phyloP scores from a whole-genome alignment of 2,329 filamentous ascomycete genomes.

The Dryadomyces quercivorus region DNA sequence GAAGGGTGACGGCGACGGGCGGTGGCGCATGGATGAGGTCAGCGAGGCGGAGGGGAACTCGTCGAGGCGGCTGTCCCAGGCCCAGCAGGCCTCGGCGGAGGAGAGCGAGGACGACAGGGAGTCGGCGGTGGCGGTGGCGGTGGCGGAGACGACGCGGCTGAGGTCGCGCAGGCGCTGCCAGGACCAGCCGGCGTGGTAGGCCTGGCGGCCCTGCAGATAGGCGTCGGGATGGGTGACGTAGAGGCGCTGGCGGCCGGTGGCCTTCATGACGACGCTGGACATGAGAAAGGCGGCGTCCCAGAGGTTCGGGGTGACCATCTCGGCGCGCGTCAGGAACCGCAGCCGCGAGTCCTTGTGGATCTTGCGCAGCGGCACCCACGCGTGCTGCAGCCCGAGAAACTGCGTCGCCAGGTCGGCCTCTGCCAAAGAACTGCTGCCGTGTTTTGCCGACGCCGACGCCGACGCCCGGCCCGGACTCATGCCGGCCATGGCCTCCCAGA shows the following conservation, averaged over 20 bases:
- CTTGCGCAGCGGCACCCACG: conserved; percentile 67
- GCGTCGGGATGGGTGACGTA: conserved; percentile 67
- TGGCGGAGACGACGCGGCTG: conserved; percentile 20
- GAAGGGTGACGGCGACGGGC: conserved; percentile 3
- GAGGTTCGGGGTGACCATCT: conserved; percentile 59
- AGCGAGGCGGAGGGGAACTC: conserved; percentile 27
- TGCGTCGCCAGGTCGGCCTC: conserved; percentile 20
- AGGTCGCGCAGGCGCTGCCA: conserved; percentile 56
- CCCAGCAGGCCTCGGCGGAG: conserved; percentile 48
- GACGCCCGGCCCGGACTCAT: background rate
- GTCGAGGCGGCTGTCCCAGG: conserved; percentile 53
- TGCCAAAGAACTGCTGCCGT: background rate
- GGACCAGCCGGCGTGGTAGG: conserved; percentile 48
- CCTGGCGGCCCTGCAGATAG: conserved; percentile 52
- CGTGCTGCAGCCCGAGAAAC: conserved; percentile 50
- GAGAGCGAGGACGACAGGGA: too few relatives aligned
- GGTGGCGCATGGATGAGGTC: background rate
- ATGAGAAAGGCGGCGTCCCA: conserved; percentile 63
- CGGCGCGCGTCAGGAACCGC: conserved; percentile 55
- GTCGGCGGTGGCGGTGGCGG: background rate
- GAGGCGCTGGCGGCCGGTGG: conserved; percentile 48
- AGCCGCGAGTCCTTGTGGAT: conserved; percentile 61
- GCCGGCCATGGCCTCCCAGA: conserved; percentile 32
- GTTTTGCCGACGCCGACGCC: background rate
- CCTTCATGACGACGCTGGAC: conserved; percentile 62